A percentile compares a stretch with the other conserved stretches of the same genome.
These are phyloP conservation scores for Cladosporium cucumerinum DNA, from an alignment of 2,329 filamentous ascomycete genomes.

Conservation along the genomic window DNA sequence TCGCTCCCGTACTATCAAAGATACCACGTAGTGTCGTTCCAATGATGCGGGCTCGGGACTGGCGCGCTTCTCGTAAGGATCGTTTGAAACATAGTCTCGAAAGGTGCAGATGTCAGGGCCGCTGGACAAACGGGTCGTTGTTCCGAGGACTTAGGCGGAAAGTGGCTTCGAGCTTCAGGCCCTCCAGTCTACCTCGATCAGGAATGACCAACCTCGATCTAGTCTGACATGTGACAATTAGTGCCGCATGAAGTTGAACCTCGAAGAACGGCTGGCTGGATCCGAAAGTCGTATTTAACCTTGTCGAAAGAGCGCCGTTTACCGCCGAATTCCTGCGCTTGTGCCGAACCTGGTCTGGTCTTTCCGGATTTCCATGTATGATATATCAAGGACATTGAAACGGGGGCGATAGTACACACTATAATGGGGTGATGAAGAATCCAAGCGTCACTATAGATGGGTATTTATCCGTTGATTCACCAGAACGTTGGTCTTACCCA, in stretches of 20 bases:
- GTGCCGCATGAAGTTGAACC: background rate
- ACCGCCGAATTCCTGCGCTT: too few relatives aligned
- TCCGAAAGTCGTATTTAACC: background rate
- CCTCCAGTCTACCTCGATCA: background rate
- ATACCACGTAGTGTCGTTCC: background rate
- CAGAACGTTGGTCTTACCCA: background rate
- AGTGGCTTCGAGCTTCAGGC: background rate
- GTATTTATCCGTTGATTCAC: background rate
- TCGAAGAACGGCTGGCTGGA: background rate
- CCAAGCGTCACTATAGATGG: background rate
- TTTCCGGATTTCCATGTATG: too few relatives aligned
- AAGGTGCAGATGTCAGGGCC: background rate
- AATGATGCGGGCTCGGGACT: background rate
- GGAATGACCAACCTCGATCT: background rate
- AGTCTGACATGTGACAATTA: background rate
- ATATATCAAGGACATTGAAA: background rate
- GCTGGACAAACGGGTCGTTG: background rate
- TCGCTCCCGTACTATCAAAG: background rate
- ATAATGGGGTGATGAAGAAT: background rate
- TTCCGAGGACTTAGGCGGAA: background rate
- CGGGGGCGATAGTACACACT: background rate
- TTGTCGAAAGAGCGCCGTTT: background rate
- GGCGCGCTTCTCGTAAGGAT: background rate
- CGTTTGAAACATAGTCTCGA: background rate
- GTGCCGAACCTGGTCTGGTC: too few relatives aligned